Evolutionary conservation across 169 alveolate genomes (phyloP).

Genomic region (Eimeria sp.): DNA sequence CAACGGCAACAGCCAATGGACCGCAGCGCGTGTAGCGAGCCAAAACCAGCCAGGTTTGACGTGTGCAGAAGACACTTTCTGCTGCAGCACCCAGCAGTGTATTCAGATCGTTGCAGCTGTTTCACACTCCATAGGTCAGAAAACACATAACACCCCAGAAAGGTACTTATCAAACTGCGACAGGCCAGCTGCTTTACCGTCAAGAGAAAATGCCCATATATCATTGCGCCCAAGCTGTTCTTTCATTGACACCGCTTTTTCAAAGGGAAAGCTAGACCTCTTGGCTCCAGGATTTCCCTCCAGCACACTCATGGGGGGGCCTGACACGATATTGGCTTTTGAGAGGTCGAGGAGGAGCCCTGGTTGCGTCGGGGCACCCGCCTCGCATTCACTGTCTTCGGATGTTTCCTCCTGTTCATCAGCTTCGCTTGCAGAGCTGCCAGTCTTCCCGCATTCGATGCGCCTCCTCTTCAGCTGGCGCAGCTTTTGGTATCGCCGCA

Average conservation of each 20-base stretch:
- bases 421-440: conserved; percentile 15
- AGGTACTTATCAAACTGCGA: neutral
- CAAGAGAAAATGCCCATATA: conserved; percentile 54
- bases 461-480: conserved; percentile 45
- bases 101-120: neutral
- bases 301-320: neutral
- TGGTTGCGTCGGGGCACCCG: neutral
- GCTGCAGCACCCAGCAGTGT: neutral
- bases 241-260: neutral
- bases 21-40: neutral
- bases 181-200: neutral
- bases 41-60: neutral
- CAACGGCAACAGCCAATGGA: neutral
- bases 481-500: conserved; percentile 24
- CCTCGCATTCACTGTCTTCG: conserved; percentile 6
- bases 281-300: neutral
- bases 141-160: neutral
- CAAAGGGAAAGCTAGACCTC: neutral
- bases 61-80: neutral
- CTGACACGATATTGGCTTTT: conserved; percentile 14
- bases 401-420: neutral
- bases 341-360: conserved; percentile 54
- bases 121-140: neutral
- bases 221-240: conserved; percentile 67
- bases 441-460: neutral